Conservation (phyloP, 495 filamentous ascomycete genomes). For the Podospora appendiculata region DNA sequence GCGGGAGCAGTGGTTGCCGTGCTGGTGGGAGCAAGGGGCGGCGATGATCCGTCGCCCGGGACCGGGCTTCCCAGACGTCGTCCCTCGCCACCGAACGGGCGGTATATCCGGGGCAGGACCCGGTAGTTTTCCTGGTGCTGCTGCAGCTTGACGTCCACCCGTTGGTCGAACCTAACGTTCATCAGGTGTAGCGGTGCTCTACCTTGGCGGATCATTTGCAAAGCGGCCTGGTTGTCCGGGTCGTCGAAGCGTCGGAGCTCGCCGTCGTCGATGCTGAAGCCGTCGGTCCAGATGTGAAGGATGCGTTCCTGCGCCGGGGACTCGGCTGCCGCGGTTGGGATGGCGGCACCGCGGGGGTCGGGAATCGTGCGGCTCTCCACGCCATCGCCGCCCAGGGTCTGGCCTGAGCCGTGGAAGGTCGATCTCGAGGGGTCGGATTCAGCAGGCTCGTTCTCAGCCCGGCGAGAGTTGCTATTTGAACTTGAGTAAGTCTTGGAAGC, state of each 20-base stretch:
- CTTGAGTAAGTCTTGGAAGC: neutral
- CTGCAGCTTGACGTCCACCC: constrained; percentile 83
- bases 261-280: constrained; percentile 93
- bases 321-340: constrained; percentile 8
- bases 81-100: constrained; percentile 76
- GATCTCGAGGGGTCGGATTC: constrained; percentile 36
- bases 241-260: constrained; percentile 85
- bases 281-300: constrained; percentile 88
- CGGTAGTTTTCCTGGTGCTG: constrained; percentile 81
- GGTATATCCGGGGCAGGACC: constrained; percentile 75
- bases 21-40: constrained; percentile 16
- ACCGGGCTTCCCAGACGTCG: constrained; percentile 89
- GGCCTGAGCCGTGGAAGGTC: constrained; percentile 72
- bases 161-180: constrained; percentile 77
- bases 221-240: constrained; percentile 70
- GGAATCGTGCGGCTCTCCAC: constrained; percentile 66
- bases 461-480: constrained; percentile 36
- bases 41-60: constrained; percentile 48
- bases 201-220: constrained; percentile 79
- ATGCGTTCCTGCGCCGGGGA: constrained; percentile 46
- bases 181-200: constrained; percentile 82
- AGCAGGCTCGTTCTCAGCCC: constrained; percentile 43
- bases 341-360: constrained; percentile 45
- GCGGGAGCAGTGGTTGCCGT: constrained; percentile 33
- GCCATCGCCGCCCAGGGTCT: constrained; percentile 87